Percentiles rank a stretch among this genome's conserved stretches.
These are phyloP conservation scores for Rhodosporidiobolus sp. DNA, from an alignment of 768 basidiomycete species.

Conservation along the genomic window DNA sequence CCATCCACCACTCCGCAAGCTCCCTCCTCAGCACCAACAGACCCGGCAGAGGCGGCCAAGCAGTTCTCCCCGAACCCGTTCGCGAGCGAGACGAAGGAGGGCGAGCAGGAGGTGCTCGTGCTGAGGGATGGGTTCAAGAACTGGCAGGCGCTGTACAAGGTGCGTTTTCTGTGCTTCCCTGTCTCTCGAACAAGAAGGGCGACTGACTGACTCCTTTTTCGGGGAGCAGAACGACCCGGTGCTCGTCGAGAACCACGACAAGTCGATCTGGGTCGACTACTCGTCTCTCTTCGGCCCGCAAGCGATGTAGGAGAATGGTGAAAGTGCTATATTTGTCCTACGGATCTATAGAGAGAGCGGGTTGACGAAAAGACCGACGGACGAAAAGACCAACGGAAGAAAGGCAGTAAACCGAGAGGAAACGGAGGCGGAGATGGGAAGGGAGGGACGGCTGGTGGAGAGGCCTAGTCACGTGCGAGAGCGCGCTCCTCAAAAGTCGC, in stretches of 20 bases:
- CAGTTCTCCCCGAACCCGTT: slow-evolving; percentile 32
- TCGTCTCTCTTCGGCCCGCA: background rate
- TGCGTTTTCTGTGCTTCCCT: slow-evolving; percentile 4
- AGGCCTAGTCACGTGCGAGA: too few species aligned
- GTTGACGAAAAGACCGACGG: too few species aligned
- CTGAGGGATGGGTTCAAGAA: slow-evolving; percentile 29
- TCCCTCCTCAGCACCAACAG: background rate
- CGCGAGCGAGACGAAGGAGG: background rate
- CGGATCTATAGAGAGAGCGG: too few species aligned
- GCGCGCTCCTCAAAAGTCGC: too few species aligned
- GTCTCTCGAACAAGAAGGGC: background rate
- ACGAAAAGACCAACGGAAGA: too few species aligned
- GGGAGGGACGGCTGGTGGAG: too few species aligned
- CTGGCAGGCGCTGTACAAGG: slow-evolving; percentile 31
- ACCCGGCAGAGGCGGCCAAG: background rate
- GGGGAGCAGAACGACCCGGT: slow-evolving; percentile 17
- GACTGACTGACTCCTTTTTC: background rate
- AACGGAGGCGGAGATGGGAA: too few species aligned
- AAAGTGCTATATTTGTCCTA: too few species aligned
- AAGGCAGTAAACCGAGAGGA: too few species aligned
- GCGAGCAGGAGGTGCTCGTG: slow-evolving; percentile 29
- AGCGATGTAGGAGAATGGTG: background rate
- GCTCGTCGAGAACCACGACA: slow-evolving; percentile 33
- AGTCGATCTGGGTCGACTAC: slow-evolving; percentile 11
- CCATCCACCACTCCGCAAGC: background rate